Evolutionary conservation across 441 rosid genomes (phyloP), one percentile per base, ranked within the genome.

Genomic region (Syzygium syzygioides): DNA sequence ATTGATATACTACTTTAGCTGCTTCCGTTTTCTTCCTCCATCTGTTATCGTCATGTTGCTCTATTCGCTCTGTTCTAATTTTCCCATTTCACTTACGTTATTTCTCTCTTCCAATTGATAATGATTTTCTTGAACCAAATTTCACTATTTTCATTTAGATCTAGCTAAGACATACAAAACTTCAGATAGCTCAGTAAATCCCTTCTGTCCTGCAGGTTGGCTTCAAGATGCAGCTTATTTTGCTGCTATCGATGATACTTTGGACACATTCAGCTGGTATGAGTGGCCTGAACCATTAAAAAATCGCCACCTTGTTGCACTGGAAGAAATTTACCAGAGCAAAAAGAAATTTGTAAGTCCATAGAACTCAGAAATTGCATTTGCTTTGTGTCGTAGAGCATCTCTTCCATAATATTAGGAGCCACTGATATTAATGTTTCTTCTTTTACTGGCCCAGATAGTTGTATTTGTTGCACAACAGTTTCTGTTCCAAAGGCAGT

Each of bases 181-280:
- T 23, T 76, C 18, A 76, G 14, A 76, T 23, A 41, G 50, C 52
- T 76, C n/a, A 76, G 52, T 76, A 12, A 41, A 76, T 76, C 53
- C 18, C 83, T 76, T 23, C 83, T 76, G 14, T 41, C 83, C 17
- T 76, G 55, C 90, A 98, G 99, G 98, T 89, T 98, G 99, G 99
- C 99, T 98, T 89, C 96, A 95, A 93, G 99, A 98, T 92, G 98
- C 99, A 84, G 98, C 99, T 64, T 96, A 95, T 92, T 98, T 98
- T 94, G 98, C 99, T 91, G 99, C 99, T 86, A 95, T 98, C 88
- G 94, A 97, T 89, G 92, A 92, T 91, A 90, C 92, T 53, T 90
- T 93, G 87, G 90, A 95, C 88, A 87, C 96, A 85, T 85, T 93
- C 83, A 95, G 95, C 91, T 98, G 99, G 99, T 97, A 93, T 88